Evolutionary conservation across 139 green algal species (phyloP), one percentile per base, ranked within the genome.

Genomic region (Trebouxia sp.): DNA sequence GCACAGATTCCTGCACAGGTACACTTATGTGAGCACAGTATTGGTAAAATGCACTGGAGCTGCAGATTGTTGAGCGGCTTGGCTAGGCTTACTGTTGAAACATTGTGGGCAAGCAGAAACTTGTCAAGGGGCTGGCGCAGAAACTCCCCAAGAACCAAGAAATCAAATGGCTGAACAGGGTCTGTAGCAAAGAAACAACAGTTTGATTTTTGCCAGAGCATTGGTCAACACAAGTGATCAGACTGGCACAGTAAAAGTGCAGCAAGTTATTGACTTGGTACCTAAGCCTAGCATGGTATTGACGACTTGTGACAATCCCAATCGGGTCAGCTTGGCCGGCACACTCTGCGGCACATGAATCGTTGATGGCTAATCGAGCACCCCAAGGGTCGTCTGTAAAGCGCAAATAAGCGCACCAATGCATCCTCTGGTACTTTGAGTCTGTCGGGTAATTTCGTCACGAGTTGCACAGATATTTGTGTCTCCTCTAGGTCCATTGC

Each of bases 301-400:
- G 88, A 99, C 92, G 53, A 99, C 90, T 84, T 99, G 95, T 1
- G 94, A 98, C 12, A 99, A 86, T 0, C 96, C 96, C 84, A 96
- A 96, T 26, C 96, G 93, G 47, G 95, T 97, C 14, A 98, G 78
- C 32, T 87, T 91, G 4, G 88, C 86, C 0, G 96, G 96, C 3
- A 99, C 92, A 14, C 94, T 90, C 93, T 97, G 87, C 65, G 77
- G 66, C 10, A 15, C 50, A 42, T 6, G 26, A 14, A 45, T 22
- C 0, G 30, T 3, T 75, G 5, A 32, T 39, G 5, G 11, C 11
- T n/a, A 14, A 5, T 32, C 56, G 1, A 37, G 2, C 11, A 14
- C 56, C 15, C 56, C 17, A n/a, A 17, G 56, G n/a, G 28, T 39
- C 24, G 11, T 22, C 5, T 10, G n/a, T 10, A n/a, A 26, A 47